Evolutionary conservation across 148 eudicot species (phyloP).

Genomic region (Limonium bicolor): DNA sequence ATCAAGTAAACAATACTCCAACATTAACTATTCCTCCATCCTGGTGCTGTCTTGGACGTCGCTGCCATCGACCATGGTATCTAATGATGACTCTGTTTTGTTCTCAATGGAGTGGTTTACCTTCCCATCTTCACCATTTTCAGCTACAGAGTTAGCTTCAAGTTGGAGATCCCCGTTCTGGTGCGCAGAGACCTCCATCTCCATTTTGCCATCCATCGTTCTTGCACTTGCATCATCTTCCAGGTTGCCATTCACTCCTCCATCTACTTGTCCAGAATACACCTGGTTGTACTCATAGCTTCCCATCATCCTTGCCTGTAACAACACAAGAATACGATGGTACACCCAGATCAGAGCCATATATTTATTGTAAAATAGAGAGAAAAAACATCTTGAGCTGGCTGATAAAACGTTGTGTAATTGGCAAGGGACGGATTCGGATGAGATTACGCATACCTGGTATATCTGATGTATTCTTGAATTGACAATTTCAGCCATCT

Average conservation of each 20-base stretch:
- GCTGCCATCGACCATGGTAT: no score
- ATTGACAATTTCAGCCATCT: slow-evolving; percentile 66
- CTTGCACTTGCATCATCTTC: slow-evolving; percentile 4
- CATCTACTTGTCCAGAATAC: slow-evolving; percentile 20
- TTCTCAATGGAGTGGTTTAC: slow-evolving; percentile 10
- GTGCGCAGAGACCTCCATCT: slow-evolving; percentile 5
- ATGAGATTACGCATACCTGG: slow-evolving; percentile 33
- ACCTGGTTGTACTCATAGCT: slow-evolving; percentile 24
- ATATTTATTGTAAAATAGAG: not conserved
- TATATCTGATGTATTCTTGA: slow-evolving; percentile 51
- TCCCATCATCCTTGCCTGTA: slow-evolving; percentile 50
- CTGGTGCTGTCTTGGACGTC: no score
- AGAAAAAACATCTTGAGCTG: no score
- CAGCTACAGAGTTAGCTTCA: not conserved
- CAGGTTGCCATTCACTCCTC: slow-evolving; percentile 12
- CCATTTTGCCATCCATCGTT: slow-evolving; percentile 10
- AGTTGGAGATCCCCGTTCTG: slow-evolving; percentile 21
- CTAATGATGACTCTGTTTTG: slow-evolving; percentile 10
- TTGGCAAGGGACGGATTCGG: not conserved
- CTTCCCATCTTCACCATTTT: slow-evolving; percentile 14
- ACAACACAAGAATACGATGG: not conserved
- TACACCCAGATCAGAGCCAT: not conserved
- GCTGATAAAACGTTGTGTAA: not conserved
- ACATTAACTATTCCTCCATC: no score
- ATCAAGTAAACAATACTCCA: no score